These are phyloP conservation scores for Mycocentrospora acerina DNA, from an alignment of 2,329 filamentous ascomycete species.

Conservation along the genomic window DNA sequence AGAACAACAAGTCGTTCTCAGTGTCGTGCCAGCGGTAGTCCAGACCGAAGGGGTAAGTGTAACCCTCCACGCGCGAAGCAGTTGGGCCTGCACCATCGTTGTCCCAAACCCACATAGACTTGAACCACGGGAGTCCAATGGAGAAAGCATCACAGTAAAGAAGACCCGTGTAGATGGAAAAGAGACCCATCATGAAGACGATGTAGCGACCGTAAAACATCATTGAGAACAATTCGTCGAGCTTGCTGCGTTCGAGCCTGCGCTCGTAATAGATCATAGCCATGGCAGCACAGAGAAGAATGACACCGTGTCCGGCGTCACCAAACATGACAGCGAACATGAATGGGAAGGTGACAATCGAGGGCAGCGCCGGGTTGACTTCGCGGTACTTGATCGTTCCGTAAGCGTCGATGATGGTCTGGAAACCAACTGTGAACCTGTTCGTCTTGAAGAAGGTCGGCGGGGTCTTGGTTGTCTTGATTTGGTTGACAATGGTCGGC, in stretches of 20 bases:
- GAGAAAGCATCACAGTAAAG: constrained; percentile 99
- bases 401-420: constrained; percentile 98
- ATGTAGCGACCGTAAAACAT: constrained; percentile 99
- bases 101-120: constrained; percentile 89
- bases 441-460: constrained; percentile 98
- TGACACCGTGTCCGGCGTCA: constrained; percentile 88
- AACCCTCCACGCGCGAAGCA: constrained; percentile 65
- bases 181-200: constrained; percentile 95
- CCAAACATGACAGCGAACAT: constrained; percentile 99
- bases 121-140: constrained; percentile 84
- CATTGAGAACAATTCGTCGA: constrained; percentile 97
- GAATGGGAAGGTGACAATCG: constrained; percentile 98
- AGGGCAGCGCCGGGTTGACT: constrained; percentile 92
- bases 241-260: constrained; percentile 77
- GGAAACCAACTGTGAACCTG: constrained; percentile 97
- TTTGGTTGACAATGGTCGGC: constrained; percentile 97
- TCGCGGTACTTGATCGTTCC: constrained; percentile 97
- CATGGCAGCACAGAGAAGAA: constrained; percentile 80
- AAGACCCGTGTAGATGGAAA: constrained; percentile 94
- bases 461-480: constrained; percentile 94
- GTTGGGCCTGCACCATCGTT: constrained; percentile 64
- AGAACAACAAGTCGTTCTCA: constrained; percentile 92
- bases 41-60: constrained; percentile 92
- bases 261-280: constrained; percentile 98
- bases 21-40: constrained; percentile 97